Conservation (phyloP, 768 basidiomycete genomes). For the Symmetrospora coprosmae region DNA sequence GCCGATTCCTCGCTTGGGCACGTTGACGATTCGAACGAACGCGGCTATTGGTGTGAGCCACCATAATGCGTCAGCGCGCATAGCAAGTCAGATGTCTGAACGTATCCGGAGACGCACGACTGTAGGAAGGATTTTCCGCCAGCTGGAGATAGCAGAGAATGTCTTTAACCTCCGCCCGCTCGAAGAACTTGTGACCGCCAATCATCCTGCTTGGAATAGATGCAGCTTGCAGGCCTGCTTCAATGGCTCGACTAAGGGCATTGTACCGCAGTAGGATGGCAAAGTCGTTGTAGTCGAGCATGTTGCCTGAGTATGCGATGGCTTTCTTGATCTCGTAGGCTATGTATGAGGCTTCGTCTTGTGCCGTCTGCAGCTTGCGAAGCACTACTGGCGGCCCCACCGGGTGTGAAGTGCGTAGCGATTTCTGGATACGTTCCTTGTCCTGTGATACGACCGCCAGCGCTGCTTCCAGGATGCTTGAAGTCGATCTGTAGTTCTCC, state of each 20-base stretch:
- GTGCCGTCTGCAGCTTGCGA: conserved; percentile 45
- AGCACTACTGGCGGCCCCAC: conserved; percentile 51
- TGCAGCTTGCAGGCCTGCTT: conserved; percentile 59
- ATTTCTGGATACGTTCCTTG: conserved; percentile 58
- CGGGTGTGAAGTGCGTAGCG: conserved; percentile 55
- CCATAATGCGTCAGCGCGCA: conserved; percentile 30
- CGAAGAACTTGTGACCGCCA: conserved; percentile 43
- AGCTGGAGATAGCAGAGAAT: conserved; percentile 68
- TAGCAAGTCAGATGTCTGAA: background rate
- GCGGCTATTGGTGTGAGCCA: conserved; percentile 44
- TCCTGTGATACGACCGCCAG: conserved; percentile 74
- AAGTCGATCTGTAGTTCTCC: conserved; percentile 75
- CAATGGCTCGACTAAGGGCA: conserved; percentile 60
- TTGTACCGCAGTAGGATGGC: conserved; percentile 73
- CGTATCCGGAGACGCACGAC: background rate
- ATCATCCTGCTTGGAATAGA: conserved; percentile 65
- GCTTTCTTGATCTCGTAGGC: conserved; percentile 63
- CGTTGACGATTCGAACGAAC: conserved; percentile 56
- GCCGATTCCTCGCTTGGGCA: conserved; percentile 58
- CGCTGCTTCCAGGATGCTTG: conserved; percentile 55
- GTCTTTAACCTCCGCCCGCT: conserved; percentile 51
- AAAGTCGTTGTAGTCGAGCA: conserved; percentile 60
- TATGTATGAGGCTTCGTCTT: conserved; percentile 56
- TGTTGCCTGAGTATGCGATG: conserved; percentile 58
- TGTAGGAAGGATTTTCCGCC: conserved; percentile 51